Percentiles rank a stretch among this genome's conserved stretches.
These are phyloP conservation scores for Phtheirospermum japonicum DNA, from an alignment of 257 asterid species.

Conservation along the genomic window DNA sequence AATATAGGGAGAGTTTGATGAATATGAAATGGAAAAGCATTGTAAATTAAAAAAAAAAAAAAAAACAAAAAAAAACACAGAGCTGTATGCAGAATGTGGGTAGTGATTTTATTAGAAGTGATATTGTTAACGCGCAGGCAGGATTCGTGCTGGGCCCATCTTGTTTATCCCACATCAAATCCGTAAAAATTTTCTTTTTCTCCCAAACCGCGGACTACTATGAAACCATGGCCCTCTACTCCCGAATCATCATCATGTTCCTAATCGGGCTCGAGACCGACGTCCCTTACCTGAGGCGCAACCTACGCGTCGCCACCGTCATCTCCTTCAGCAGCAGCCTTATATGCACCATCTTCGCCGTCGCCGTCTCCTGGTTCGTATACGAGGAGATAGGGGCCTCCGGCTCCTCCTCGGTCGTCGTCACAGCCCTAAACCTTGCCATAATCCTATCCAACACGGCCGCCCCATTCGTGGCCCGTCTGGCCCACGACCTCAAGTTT, in stretches of 20 bases:
- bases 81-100: conserved; percentile 14
- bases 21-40: background rate
- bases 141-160: conserved; percentile 95
- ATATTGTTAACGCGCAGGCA: conserved; percentile 48
- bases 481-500: conserved; percentile 82
- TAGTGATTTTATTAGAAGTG: background rate
- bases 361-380: conserved; percentile 65
- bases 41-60: too few species aligned
- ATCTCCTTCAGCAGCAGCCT: conserved; percentile 65
- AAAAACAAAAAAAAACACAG: too few species aligned
- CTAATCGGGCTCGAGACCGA: conserved; percentile 89
- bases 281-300: conserved; percentile 66
- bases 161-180: conserved; percentile 55
- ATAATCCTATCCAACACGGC: conserved; percentile 77
- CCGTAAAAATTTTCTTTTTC: conserved; percentile 55
- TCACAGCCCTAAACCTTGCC: conserved; percentile 60
- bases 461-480: conserved; percentile 71
- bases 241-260: conserved; percentile 89
- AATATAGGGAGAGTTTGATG: background rate
- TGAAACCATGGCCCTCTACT: conserved; percentile 69
- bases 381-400: conserved; percentile 54
- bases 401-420: conserved; percentile 43
- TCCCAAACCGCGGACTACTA: conserved; percentile 66
- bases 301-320: conserved; percentile 56
- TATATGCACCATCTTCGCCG: conserved; percentile 66